Percentiles rank a stretch among this genome's conserved stretches.
phyloP scores from a whole-genome alignment of 768 basidiomycete species.

The Macrocybe gigantea region DNA sequence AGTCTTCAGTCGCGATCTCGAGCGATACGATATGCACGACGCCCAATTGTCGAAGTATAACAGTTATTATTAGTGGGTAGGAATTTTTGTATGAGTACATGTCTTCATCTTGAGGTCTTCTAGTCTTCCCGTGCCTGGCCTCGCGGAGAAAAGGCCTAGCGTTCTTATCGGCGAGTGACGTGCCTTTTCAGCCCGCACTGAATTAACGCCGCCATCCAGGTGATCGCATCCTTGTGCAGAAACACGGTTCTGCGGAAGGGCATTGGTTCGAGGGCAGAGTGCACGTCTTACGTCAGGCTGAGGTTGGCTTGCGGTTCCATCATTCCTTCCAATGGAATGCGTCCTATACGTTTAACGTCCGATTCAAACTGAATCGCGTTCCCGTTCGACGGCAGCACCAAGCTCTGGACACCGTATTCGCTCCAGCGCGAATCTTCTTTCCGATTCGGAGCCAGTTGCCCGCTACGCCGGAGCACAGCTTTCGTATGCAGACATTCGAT shows the following conservation, averaged over 20 bases:
- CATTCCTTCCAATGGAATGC: conserved; percentile 31
- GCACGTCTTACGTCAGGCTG: conserved; percentile 39
- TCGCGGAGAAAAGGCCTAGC: conserved; percentile 54
- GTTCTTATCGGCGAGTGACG: conserved; percentile 43
- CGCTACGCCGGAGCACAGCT: not conserved
- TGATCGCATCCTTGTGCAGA: conserved; percentile 49
- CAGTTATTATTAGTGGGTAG: conserved; percentile 31
- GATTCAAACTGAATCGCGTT: conserved; percentile 53
- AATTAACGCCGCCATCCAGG: conserved; percentile 24
- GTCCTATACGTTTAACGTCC: conserved; percentile 39
- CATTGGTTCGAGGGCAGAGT: conserved; percentile 59
- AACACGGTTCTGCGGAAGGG: conserved; percentile 27
- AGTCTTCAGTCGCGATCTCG: conserved; percentile 28
- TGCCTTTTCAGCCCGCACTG: not conserved
- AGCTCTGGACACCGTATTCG: conserved; percentile 41
- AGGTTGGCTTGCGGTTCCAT: conserved; percentile 49
- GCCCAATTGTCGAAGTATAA: conserved; percentile 24
- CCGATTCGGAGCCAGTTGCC: conserved; percentile 29
- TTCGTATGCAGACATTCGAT: conserved; percentile 29
- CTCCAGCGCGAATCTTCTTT: conserved; percentile 44
- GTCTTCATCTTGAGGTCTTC: not conserved
- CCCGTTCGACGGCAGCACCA: conserved; percentile 55
- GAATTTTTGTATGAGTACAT: not conserved
- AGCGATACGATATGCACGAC: conserved; percentile 29
- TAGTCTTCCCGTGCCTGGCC: conserved; percentile 40